A percentile compares a stretch with the other conserved stretches of the same genome.
Conservation (phyloP, 768 basidiomycete genomes). For the Lactarius pseudohatsudake region DNA sequence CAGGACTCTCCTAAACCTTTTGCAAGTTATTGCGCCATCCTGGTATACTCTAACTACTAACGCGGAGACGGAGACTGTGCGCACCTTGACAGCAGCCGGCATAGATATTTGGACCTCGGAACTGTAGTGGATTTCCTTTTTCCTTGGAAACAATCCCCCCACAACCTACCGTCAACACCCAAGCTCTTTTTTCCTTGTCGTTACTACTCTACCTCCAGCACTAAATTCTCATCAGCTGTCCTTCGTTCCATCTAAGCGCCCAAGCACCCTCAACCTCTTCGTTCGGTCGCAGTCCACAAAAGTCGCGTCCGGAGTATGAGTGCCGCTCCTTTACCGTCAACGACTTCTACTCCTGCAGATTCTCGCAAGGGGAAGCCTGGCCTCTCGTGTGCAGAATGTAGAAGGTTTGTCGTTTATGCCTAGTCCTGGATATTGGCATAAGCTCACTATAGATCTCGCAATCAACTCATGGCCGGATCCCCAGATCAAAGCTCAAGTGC, state of each 20-base stretch:
- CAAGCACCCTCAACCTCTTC: neutral
- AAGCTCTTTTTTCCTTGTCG: neutral
- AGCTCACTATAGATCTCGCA: neutral
- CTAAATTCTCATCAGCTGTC: neutral
- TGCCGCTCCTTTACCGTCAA: constrained; percentile 2
- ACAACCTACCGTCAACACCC: neutral
- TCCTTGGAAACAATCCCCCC: neutral
- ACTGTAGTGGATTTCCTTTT: constrained; percentile 1
- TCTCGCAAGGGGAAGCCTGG: constrained; percentile 37
- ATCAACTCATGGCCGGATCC: neutral
- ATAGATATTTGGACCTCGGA: constrained; percentile 21
- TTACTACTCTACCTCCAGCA: neutral
- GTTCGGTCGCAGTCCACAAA: neutral
- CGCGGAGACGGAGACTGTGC: neutral
- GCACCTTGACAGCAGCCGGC: neutral
- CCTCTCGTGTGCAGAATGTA: constrained; percentile 54
- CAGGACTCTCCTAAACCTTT: neutral
- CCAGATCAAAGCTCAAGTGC: constrained; percentile 55
- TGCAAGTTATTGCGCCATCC: neutral
- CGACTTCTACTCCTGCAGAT: constrained; percentile 16
- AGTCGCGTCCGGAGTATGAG: constrained; percentile 13
- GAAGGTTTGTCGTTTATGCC: constrained; percentile 38
- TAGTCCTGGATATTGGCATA: neutral
- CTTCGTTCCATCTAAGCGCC: neutral
- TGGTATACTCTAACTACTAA: neutral